Evolutionary conservation across 345 rosid species (phyloP), one percentile per base, ranked within the genome.

Genomic region (Rhodamnia argentea): DNA sequence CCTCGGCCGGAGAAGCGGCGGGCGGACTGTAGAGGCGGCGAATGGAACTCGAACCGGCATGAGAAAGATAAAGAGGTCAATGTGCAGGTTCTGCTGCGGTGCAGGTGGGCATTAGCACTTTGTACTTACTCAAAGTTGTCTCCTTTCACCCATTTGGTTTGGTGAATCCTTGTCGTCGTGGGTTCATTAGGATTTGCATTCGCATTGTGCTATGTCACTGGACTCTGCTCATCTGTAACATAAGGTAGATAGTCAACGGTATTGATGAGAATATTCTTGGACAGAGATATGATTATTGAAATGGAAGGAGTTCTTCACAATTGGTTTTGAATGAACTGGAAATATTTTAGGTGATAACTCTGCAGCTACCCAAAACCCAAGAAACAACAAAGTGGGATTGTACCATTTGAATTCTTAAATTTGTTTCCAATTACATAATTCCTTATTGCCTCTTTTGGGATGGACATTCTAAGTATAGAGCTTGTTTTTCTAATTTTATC

Each of bases 1-100:
- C 98, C 98, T 24, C 94, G 99, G 1, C 97, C 93, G 3, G 98
- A 97, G 90, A 88, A 96, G 86, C 95, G 97, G 70, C 94, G 99
- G 37, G 86, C 82, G 0, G 98, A 97, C 55, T 90, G 92, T 5
- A 90, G 93, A 86, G 86, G 87, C 5, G 55, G 88, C 40, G 96
- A 93, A 6, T 90, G 94, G 94, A 87, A 86, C 89, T 86, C 88
- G 13, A 90, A 26, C 82, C 95, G 98, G 53, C 95, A 88, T 32
- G 99, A 97, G 24, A 92, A 92, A 89, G 97, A 93, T 18, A 96
- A 90, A 90, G 99, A 97, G 84, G 91, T 95, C 55, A 96, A 97
- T 82, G 96, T 97, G 58, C 99, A 97, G 89, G 99, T 97, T 27
- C 88, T 97, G 82, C 94, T 95, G 3, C 85, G 99, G 75, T 96